Base-by-base conservation (phyloP, 768 basidiomycete species). In the Panellus pusillus region DNA sequence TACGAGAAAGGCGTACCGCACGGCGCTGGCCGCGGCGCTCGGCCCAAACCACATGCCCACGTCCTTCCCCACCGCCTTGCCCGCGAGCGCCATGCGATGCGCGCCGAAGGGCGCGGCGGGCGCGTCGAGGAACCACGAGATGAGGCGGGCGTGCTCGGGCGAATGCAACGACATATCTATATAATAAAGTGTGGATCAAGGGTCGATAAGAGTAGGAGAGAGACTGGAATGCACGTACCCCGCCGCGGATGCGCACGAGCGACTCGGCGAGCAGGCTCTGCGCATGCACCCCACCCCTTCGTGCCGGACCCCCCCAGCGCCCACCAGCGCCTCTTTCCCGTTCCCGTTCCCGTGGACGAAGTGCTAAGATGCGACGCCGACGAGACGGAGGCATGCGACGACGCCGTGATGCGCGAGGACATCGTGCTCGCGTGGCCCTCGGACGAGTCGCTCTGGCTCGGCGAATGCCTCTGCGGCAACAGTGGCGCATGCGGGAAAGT, bases 41-140 rank as follows among this genome's bases (percentile, higher is more conserved):
- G 88, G 89, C 2, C 88, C 88, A 61, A 90, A 90, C 89, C 88
- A 90, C 65, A 87, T 85, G 8, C 88, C 89, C 4, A 89, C 81
- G 47, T 86, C 85, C 62, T 86, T 89, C n/a, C 88, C 89, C 14
- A 89, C 77, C 58, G 84, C 80, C 63, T 89, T 87, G 9, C 89
- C 88, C 9, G 86, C 82, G 18, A 84, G 71, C 1, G 87, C 84
- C 81, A 90, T 89, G 44, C 84, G 79, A 65, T 90, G 88, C 4
- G 89, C 84, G 49, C 84, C 83, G 66, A 90, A 63, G 0, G 89
- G 88, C 32, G 79, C 76, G 1, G 82, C 76, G 0, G 87, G 87
- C 28, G 83, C 81, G 63, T 90, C 88, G 44, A 89, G 66, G 70
- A 90, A 90, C 84, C 87, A 89, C 0, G 84, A 80, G 12, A 90